Conservation (phyloP, 1,284 basidiomycete species). For the Boletus albobrunnescens region DNA sequence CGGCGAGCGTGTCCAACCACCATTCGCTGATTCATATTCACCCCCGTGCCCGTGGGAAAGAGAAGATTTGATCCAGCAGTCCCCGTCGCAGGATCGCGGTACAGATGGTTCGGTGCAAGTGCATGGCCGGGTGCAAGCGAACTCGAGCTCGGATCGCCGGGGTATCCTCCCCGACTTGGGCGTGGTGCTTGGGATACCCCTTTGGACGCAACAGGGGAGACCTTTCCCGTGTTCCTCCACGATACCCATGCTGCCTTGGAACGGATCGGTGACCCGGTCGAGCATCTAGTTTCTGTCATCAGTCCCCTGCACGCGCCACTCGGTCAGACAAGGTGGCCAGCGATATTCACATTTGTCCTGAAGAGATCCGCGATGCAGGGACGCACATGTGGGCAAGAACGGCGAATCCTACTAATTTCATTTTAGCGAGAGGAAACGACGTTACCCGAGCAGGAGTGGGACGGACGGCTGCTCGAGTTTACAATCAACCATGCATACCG, state of each 20-base stretch:
- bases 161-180: neutral
- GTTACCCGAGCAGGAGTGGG: neutral
- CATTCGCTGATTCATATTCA: neutral
- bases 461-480: neutral
- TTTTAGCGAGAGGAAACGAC: slow-evolving; percentile 6
- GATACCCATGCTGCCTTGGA: neutral
- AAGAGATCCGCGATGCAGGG: slow-evolving; percentile 11
- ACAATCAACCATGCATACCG: slow-evolving; percentile 3
- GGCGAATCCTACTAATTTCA: slow-evolving; percentile 17
- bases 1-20: neutral
- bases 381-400: neutral
- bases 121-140: neutral
- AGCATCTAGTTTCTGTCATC: neutral
- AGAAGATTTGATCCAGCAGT: neutral
- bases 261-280: slow-evolving; percentile 1
- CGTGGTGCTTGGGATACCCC: neutral
- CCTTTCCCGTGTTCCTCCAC: slow-evolving; percentile 11
- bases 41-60: neutral
- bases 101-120: neutral
- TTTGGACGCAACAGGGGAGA: slow-evolving; percentile 5
- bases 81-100: neutral
- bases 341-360: neutral
- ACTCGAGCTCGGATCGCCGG: slow-evolving; percentile 3
- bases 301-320: slow-evolving; percentile 2
- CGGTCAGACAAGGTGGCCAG: neutral